A percentile compares a stretch with the other conserved stretches of the same genome.
Conservation (phyloP, 2,329 filamentous ascomycete species). For the Coniella lustricola region DNA sequence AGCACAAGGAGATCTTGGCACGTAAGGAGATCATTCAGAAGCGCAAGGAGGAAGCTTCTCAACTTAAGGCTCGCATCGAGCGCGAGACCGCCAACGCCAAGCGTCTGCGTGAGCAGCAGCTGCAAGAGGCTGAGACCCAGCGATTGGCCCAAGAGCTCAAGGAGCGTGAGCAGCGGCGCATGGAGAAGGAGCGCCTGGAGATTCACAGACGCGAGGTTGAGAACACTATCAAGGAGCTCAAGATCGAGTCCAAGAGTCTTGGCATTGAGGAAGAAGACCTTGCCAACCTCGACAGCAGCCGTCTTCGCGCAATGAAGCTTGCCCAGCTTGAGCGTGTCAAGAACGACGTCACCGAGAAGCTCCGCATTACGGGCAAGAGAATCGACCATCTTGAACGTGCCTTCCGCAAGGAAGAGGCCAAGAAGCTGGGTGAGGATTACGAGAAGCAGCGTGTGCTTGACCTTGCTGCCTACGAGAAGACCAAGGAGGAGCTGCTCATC, state of each 20-base stretch:
- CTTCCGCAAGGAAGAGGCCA: constrained; percentile 89
- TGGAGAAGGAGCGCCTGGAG: constrained; percentile 81
- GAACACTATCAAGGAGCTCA: constrained; percentile 85
- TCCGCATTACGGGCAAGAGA: constrained; percentile 87
- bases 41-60: constrained; percentile 93
- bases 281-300: constrained; percentile 80
- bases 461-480: constrained; percentile 69
- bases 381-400: constrained; percentile 96
- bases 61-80: constrained; percentile 79
- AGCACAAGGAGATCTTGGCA: constrained; percentile 77
- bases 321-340: constrained; percentile 96
- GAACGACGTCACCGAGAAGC: constrained; percentile 86
- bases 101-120: constrained; percentile 75
- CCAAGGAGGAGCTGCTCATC: constrained; percentile 68
- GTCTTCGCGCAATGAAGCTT: constrained; percentile 89
- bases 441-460: constrained; percentile 74
- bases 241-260: constrained; percentile 71
- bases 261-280: constrained; percentile 75
- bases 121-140: constrained; percentile 83
- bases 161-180: constrained; percentile 78
- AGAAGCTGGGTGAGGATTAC: constrained; percentile 84
- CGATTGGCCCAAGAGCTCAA: constrained; percentile 88
- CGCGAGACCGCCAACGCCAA: constrained; percentile 89
- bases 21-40: constrained; percentile 90
- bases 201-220: constrained; percentile 91